Conservation (phyloP, 164 flowering plant genomes). For the Kingdonia uniflora region DNA sequence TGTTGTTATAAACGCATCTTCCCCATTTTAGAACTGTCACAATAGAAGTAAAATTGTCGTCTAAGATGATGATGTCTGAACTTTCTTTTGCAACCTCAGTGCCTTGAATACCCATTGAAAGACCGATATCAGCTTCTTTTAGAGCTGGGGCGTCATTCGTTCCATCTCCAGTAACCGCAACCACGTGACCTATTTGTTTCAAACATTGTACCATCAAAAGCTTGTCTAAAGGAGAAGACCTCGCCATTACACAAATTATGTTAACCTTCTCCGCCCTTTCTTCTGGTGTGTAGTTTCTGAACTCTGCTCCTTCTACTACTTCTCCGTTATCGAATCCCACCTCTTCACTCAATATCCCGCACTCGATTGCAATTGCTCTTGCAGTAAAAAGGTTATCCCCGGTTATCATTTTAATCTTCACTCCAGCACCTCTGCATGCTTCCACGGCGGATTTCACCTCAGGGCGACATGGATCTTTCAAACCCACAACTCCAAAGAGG, state of each 20-base stretch:
- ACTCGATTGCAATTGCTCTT: constrained; percentile 50
- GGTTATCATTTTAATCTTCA: constrained; percentile 48
- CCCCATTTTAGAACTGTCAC: constrained; percentile 60
- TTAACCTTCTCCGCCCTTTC: constrained; percentile 43
- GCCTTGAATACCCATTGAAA: constrained; percentile 66
- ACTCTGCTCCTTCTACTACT: constrained; percentile 56
- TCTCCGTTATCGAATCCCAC: constrained; percentile 14
- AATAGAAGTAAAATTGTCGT: constrained; percentile 49
- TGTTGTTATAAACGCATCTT: constrained; percentile 64
- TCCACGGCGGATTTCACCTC: constrained; percentile 45
- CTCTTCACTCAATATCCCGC: constrained; percentile 36
- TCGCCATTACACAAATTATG: constrained; percentile 50
- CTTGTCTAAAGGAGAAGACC: constrained; percentile 64
- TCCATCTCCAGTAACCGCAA: constrained; percentile 67
- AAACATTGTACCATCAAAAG: constrained; percentile 53
- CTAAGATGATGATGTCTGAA: constrained; percentile 55
- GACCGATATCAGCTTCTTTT: constrained; percentile 55
- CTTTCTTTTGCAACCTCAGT: constrained; percentile 70
- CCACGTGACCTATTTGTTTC: constrained; percentile 54
- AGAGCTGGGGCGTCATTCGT: constrained; percentile 58
- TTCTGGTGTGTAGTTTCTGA: constrained; percentile 46
- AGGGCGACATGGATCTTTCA: constrained; percentile 53
- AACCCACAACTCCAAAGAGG: constrained; percentile 36
- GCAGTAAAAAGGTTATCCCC: constrained; percentile 63
- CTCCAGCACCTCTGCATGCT: constrained; percentile 42